Percentiles rank a stretch among this genome's conserved stretches.
Evolutionary conservation across 805 yeast species (phyloP).

Genomic region (Candida piceae): DNA sequence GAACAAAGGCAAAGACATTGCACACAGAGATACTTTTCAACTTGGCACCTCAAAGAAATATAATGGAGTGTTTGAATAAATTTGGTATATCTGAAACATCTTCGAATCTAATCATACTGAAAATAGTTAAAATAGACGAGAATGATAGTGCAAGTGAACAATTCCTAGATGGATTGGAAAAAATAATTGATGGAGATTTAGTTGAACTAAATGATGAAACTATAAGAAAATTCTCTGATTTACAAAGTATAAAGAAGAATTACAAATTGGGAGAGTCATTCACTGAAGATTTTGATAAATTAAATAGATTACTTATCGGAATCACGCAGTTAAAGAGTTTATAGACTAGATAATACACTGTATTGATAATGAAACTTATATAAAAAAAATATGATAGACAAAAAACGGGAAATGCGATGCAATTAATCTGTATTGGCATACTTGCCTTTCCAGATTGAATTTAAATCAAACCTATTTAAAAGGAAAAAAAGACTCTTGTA

Average conservation of each 20-base stretch:
- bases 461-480: too few species aligned
- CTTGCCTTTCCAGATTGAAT: too few species aligned
- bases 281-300: slow-evolving; percentile 12
- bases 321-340: slow-evolving; percentile 28
- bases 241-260: slow-evolving; percentile 22
- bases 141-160: slow-evolving; percentile 4
- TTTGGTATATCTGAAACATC: slow-evolving; percentile 62
- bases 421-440: too few species aligned
- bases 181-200: slow-evolving; percentile 31
- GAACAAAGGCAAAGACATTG: slow-evolving; percentile 55
- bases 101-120: slow-evolving; percentile 44
- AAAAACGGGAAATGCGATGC: too few species aligned
- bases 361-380: too few species aligned
- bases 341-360: too few species aligned
- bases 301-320: slow-evolving; percentile 23
- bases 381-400: too few species aligned
- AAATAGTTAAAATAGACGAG: slow-evolving; percentile 31
- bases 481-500: too few species aligned
- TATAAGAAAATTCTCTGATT: slow-evolving; percentile 28
- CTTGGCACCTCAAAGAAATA: slow-evolving; percentile 65
- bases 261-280: slow-evolving; percentile 21
- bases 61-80: slow-evolving; percentile 62
- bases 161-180: slow-evolving; percentile 12
- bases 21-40: slow-evolving; percentile 70
- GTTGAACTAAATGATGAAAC: slow-evolving; percentile 30